A percentile compares a stretch with the other conserved stretches of the same genome.
Conservation (phyloP, 768 basidiomycete species). For the Leucosporidium creatinivorum region DNA sequence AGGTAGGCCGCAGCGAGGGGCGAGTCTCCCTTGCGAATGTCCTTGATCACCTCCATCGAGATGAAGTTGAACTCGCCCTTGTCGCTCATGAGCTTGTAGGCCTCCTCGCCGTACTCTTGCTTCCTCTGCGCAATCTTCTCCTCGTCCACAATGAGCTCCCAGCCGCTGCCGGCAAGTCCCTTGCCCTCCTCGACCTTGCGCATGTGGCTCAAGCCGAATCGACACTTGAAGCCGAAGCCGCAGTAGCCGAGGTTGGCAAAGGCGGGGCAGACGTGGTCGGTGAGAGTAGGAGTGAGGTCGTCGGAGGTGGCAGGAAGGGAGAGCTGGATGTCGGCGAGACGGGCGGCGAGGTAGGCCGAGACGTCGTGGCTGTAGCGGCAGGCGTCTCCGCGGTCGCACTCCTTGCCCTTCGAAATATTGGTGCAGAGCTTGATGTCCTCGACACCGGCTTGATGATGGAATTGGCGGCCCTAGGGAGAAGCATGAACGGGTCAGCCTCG, state of each 20-base stretch:
- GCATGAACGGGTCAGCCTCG: conserved; percentile 41
- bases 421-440: conserved; percentile 64
- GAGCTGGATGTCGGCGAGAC: conserved; percentile 64
- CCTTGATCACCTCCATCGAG: conserved; percentile 12
- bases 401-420: conserved; percentile 60
- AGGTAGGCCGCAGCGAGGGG: conserved; percentile 22
- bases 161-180: conserved; percentile 31
- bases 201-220: conserved; percentile 76
- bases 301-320: conserved; percentile 49
- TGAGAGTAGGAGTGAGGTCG: conserved; percentile 45
- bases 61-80: conserved; percentile 20
- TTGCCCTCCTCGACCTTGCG: conserved; percentile 47
- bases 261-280: conserved; percentile 55
- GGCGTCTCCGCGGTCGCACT: conserved; percentile 49
- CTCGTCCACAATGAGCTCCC: conserved; percentile 52
- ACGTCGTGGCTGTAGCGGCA: conserved; percentile 79
- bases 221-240: conserved; percentile 79
- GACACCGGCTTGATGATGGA: conserved; percentile 23
- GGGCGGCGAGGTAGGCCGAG: conserved; percentile 62
- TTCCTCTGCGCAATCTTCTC: conserved; percentile 51
- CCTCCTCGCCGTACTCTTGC: conserved; percentile 53
- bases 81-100: conserved; percentile 60
- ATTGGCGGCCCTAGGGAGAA: conserved; percentile 21
- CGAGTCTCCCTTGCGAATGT: conserved; percentile 21
- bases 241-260: conserved; percentile 66